Percentiles rank a stretch among this genome's conserved stretches.
These are phyloP conservation scores for Carex kokanica DNA, from an alignment of 176 grass and related monocot genomes.

Conservation along the genomic window DNA sequence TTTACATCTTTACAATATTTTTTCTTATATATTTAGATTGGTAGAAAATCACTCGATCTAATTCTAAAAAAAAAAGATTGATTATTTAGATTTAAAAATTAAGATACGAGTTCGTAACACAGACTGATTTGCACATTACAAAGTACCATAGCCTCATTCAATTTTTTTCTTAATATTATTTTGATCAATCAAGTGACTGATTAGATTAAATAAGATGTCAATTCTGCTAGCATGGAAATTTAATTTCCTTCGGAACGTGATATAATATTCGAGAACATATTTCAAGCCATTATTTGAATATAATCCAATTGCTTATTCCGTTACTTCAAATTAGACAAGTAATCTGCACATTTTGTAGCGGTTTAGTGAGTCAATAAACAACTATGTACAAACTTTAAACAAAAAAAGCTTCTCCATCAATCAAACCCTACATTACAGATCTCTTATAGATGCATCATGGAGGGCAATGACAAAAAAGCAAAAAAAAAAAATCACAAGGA, in stretches of 20 bases:
- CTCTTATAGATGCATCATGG: neutral
- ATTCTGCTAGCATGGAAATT: neutral
- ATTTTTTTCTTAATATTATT: neutral
- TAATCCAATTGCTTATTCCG: neutral
- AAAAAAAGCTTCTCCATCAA: conserved; percentile 1
- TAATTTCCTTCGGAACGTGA: neutral
- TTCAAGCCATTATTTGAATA: neutral
- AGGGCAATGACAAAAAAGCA: neutral
- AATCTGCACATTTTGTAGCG: conserved; percentile 1
- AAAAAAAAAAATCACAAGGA: neutral
- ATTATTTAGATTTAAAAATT: too few species aligned
- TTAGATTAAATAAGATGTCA: neutral
- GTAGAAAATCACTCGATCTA: too few species aligned
- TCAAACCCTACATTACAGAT: neutral
- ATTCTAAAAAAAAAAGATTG: too few species aligned
- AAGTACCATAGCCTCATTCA: too few species aligned
- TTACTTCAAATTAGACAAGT: neutral
- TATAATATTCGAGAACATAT: neutral
- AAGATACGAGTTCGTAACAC: too few species aligned
- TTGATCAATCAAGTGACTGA: neutral
- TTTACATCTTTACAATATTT: too few species aligned
- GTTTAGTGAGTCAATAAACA: neutral
- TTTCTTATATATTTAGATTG: too few species aligned
- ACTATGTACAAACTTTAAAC: conserved; percentile 19
- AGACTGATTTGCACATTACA: too few species aligned